A percentile compares a stretch with the other conserved stretches of the same genome.
Evolutionary conservation across 75 land plant species (phyloP).

Genomic region (Chamaecyparis obtusa): DNA sequence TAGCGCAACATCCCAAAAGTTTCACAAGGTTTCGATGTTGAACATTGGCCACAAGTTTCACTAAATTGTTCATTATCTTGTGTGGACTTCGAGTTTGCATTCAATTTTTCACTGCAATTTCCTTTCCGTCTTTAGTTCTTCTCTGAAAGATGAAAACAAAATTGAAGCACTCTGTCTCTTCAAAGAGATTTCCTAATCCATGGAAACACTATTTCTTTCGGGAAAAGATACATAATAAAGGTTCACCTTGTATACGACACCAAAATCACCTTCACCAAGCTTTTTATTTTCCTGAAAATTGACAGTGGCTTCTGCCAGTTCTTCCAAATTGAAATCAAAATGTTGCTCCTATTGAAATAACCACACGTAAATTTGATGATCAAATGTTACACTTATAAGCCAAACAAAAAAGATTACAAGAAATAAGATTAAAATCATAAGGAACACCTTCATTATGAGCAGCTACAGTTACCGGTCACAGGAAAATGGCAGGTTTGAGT

Average conservation of each 20-base stretch:
- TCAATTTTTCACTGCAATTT: slow-evolving; percentile 14
- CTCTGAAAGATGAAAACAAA: too few species aligned
- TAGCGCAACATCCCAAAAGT: slow-evolving; percentile 20
- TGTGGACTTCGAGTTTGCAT: background rate
- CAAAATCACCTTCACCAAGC: slow-evolving; percentile 4
- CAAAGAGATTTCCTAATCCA: too few species aligned
- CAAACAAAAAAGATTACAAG: background rate
- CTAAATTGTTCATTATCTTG: slow-evolving; percentile 4
- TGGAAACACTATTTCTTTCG: too few species aligned
- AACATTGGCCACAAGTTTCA: slow-evolving; percentile 10
- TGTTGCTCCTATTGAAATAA: background rate
- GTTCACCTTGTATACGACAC: too few species aligned
- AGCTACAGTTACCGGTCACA: background rate
- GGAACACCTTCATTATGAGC: background rate
- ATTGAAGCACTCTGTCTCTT: too few species aligned
- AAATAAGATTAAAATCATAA: background rate
- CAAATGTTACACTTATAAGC: background rate
- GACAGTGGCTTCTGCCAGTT: background rate
- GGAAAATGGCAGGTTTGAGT: background rate
- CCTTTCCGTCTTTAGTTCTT: slow-evolving; percentile 5
- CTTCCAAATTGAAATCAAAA: background rate
- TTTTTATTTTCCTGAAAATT: background rate
- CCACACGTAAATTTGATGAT: too few species aligned
- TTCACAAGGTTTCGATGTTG: slow-evolving; percentile 18
- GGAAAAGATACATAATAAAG: too few species aligned